Evolutionary conservation across 202 grass and related monocot species (phyloP).

Genomic region (Panicum virgatum): DNA sequence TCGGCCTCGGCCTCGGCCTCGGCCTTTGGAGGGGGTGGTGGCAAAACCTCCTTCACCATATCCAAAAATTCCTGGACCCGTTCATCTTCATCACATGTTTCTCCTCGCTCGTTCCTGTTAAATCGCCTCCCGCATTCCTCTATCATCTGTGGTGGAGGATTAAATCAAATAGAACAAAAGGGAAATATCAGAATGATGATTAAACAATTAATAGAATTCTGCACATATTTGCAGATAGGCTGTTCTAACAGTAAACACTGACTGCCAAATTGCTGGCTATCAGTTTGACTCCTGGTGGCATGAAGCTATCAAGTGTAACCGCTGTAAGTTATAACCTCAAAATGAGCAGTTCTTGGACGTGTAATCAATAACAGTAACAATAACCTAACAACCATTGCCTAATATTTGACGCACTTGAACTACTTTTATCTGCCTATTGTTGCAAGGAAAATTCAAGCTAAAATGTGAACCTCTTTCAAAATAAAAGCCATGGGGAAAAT

Average conservation of each 20-base stretch:
- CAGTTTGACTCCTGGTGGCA: neutral
- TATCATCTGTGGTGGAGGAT: constrained; percentile 33
- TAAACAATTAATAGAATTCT: neutral
- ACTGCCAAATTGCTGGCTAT: neutral
- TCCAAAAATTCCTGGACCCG: constrained; percentile 41
- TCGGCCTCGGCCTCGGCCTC: neutral
- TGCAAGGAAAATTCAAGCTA: neutral
- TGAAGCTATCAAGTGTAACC: neutral
- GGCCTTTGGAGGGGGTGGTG: constrained; percentile 27
- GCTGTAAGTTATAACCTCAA: neutral
- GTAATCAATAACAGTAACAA: neutral
- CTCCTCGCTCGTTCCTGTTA: constrained; percentile 30
- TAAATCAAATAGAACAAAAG: neutral
- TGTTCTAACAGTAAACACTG: neutral
- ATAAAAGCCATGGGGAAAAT: neutral
- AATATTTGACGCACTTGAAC: neutral
- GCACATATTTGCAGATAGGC: neutral
- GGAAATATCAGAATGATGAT: neutral
- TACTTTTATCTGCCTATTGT: neutral
- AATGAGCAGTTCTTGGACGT: neutral
- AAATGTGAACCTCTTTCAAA: neutral
- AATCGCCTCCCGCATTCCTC: constrained; percentile 51
- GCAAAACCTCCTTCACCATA: constrained; percentile 50
- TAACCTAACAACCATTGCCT: neutral
- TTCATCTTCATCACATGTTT: neutral